Conservation (phyloP, 495 filamentous ascomycete genomes). For the Geopyxis carbonaria region DNA sequence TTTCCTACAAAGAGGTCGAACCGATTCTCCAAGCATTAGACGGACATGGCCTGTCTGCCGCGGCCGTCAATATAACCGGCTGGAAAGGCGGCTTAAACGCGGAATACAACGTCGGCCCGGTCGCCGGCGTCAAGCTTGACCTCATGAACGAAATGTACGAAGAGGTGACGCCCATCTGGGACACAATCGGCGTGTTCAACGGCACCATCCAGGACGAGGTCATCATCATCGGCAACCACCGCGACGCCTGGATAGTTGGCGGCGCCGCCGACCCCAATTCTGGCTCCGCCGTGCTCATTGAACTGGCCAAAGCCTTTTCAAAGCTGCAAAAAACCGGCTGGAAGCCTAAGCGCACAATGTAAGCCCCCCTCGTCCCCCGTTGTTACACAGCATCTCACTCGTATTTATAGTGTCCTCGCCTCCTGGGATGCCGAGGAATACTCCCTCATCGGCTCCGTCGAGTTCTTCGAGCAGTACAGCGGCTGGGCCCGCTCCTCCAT, state of each 20-base stretch:
- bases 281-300: constrained; percentile 30
- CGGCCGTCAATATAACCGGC: too few relatives aligned
- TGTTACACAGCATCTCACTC: not conserved
- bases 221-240: constrained; percentile 79
- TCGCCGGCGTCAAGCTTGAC: too few relatives aligned
- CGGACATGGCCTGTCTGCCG: constrained; percentile 53
- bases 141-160: constrained; percentile 89
- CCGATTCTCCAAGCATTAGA: constrained; percentile 57
- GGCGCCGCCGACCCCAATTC: constrained; percentile 32
- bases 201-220: constrained; percentile 72
- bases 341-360: constrained; percentile 37
- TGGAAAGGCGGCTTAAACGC: constrained; percentile 67
- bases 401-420: constrained; percentile 35
- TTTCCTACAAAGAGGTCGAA: constrained; percentile 78
- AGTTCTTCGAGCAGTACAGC: constrained; percentile 53
- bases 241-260: constrained; percentile 63
- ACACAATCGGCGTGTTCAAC: constrained; percentile 87
- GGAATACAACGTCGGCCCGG: too few relatives aligned
- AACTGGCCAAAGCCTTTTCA: constrained; percentile 28
- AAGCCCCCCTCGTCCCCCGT: not conserved
- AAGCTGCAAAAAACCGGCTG: constrained; percentile 29
- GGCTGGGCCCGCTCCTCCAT: constrained; percentile 65
- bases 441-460: constrained; percentile 36
- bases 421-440: constrained; percentile 67
- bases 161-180: constrained; percentile 75